These are phyloP conservation scores for Verticillium nubilum DNA, from an alignment of 2,329 filamentous ascomycete genomes.

Conservation along the genomic window DNA sequence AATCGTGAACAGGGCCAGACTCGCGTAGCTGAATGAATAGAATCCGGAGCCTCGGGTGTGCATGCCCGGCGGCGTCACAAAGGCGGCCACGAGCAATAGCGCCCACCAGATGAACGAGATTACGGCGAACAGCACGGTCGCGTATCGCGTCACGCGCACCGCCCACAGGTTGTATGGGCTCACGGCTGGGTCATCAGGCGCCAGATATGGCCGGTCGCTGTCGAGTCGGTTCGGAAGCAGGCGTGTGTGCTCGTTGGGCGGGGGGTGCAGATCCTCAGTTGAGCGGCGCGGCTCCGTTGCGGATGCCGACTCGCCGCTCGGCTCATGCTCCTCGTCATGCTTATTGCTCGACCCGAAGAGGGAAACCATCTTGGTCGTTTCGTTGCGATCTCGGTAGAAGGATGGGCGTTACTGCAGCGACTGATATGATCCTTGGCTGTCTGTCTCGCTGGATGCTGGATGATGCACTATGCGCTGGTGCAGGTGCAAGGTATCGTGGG, in stretches of 20 bases:
- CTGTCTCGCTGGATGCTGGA: background rate
- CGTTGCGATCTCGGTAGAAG: background rate
- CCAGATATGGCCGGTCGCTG: slow-evolving; percentile 27
- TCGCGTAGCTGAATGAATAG: slow-evolving; percentile 80
- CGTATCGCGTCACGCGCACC: slow-evolving; percentile 71
- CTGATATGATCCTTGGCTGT: background rate
- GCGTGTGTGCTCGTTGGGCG: slow-evolving; percentile 51
- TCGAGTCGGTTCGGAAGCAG: slow-evolving; percentile 65
- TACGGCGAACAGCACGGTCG: slow-evolving; percentile 71
- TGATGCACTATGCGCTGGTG: background rate
- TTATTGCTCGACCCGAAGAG: background rate
- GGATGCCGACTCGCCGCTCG: background rate
- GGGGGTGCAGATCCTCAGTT: slow-evolving; percentile 12
- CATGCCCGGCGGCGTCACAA: slow-evolving; percentile 84
- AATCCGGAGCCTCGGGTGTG: slow-evolving; percentile 88
- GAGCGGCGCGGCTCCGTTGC: background rate
- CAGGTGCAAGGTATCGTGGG: background rate
- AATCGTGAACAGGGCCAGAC: slow-evolving; percentile 70
- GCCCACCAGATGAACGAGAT: slow-evolving; percentile 90
- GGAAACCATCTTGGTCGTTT: background rate
- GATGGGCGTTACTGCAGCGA: background rate
- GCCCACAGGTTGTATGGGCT: slow-evolving; percentile 94
- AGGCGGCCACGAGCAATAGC: slow-evolving; percentile 79
- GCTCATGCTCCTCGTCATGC: background rate
- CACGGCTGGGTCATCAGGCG: slow-evolving; percentile 37